phyloP scores from a whole-genome alignment of 441 rosid species.

The Populus hybrid region DNA sequence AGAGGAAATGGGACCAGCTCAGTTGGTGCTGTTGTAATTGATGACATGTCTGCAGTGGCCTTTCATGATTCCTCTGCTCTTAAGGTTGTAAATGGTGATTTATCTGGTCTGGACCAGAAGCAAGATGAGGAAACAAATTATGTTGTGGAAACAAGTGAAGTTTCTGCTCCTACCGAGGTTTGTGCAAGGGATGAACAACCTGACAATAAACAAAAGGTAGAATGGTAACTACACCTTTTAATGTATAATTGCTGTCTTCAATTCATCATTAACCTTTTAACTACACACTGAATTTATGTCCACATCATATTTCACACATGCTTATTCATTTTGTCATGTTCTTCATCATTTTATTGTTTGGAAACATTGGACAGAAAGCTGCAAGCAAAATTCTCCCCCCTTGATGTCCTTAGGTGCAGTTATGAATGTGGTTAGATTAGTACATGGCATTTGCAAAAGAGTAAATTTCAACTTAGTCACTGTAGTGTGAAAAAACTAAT shows the following conservation, averaged over 20 bases:
- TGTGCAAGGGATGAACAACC: slow-evolving; percentile 25
- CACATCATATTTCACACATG: neutral
- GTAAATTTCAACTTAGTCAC: too few relatives aligned
- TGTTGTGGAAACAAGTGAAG: slow-evolving; percentile 23
- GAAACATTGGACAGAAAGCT: too few relatives aligned
- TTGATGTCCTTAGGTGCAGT: neutral
- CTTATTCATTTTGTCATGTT: neutral
- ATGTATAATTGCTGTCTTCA: neutral
- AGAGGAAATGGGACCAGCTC: slow-evolving; percentile 21
- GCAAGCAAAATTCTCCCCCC: too few relatives aligned
- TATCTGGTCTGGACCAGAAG: slow-evolving; percentile 28
- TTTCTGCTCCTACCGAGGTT: slow-evolving; percentile 24
- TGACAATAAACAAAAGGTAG: neutral
- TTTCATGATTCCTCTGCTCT: slow-evolving; percentile 31
- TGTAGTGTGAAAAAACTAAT: too few relatives aligned
- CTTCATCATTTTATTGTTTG: too few relatives aligned
- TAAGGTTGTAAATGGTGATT: slow-evolving; percentile 45
- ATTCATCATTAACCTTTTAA: neutral
- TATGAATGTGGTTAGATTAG: neutral
- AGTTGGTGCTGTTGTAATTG: slow-evolving; percentile 15
- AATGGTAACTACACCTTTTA: neutral
- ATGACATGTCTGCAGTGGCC: slow-evolving; percentile 21
- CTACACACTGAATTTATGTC: neutral
- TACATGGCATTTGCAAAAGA: neutral
- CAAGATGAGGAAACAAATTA: slow-evolving; percentile 28